Evolutionary conservation across 2,329 filamentous ascomycete genomes (phyloP).

Genomic region (Chalaropsis ovoidea): DNA sequence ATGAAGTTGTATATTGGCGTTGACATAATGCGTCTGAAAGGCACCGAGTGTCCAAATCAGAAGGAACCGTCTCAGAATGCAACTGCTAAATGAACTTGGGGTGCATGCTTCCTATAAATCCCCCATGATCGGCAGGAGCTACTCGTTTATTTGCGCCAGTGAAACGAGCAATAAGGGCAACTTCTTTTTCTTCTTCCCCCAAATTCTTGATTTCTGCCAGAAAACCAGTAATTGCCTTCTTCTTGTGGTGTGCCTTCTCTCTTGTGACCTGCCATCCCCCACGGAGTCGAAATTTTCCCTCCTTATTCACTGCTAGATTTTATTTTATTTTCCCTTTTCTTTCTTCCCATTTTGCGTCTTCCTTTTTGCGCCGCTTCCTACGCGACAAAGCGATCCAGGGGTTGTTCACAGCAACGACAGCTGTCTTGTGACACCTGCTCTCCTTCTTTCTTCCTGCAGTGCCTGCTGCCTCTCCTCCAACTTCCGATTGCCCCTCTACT

Average conservation of each 20-base stretch:
- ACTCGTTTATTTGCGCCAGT: conserved; percentile 8
- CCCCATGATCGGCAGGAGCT: conserved; percentile 4
- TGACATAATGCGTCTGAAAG: neutral
- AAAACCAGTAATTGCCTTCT: neutral
- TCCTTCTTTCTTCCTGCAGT: neutral
- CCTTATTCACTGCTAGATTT: neutral
- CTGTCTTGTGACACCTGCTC: conserved; percentile 15
- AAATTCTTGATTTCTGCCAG: neutral
- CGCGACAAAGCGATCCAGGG: conserved; percentile 13
- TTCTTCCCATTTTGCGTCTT: neutral
- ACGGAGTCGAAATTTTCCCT: too few relatives aligned
- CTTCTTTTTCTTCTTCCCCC: conserved; percentile 2
- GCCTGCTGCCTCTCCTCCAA: neutral
- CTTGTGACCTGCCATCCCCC: neutral
- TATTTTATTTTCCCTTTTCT: neutral
- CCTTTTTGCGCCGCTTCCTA: conserved; percentile 1
- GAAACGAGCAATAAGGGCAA: conserved; percentile 6
- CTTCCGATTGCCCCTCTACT: neutral
- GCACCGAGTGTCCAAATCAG: neutral
- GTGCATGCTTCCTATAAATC: neutral
- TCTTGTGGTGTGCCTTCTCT: neutral
- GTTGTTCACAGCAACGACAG: conserved; percentile 2
- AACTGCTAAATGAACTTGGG: neutral
- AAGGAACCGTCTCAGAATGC: neutral
- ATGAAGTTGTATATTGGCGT: neutral